Evolutionary conservation across 2,329 filamentous ascomycete species (phyloP).

Genomic region (Calonectria montana): DNA sequence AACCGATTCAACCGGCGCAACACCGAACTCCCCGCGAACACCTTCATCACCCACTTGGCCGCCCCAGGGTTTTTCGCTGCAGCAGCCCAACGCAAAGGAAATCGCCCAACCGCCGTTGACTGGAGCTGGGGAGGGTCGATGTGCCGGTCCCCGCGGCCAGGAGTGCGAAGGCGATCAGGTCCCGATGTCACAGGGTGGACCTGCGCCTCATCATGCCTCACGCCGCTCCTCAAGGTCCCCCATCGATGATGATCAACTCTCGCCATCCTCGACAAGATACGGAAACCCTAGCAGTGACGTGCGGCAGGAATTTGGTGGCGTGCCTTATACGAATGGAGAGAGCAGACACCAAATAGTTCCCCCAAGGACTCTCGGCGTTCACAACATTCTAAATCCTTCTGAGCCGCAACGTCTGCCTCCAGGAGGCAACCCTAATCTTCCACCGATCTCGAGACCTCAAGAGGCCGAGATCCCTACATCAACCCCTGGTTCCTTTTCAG

Average conservation of each 20-base stretch:
- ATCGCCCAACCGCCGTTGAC: constrained; percentile 34
- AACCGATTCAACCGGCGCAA: constrained; percentile 48
- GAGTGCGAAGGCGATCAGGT: constrained; percentile 67
- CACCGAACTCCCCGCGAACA: constrained; percentile 50
- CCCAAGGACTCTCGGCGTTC: constrained; percentile 48
- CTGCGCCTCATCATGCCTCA: constrained; percentile 67
- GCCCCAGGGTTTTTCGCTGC: constrained; percentile 33
- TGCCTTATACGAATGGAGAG: constrained; percentile 37
- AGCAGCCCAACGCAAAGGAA: constrained; percentile 37
- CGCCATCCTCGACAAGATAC: constrained; percentile 39
- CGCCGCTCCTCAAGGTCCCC: constrained; percentile 60
- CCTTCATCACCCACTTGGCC: constrained; percentile 49
- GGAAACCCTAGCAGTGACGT: constrained; percentile 36
- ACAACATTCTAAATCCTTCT: constrained; percentile 53
- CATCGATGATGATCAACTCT: constrained; percentile 47
- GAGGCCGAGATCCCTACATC: constrained; percentile 35
- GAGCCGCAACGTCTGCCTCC: constrained; percentile 40
- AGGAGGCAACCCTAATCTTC: constrained; percentile 27
- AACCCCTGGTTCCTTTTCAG: constrained; percentile 36
- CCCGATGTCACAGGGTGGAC: constrained; percentile 73
- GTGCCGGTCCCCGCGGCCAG: constrained; percentile 64
- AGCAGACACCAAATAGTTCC: constrained; percentile 40
- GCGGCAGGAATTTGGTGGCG: constrained; percentile 34
- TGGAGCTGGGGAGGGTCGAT: constrained; percentile 59
- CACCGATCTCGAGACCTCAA: constrained; percentile 28